Evolutionary conservation across 2,329 filamentous ascomycete genomes (phyloP).

Genomic region (Fusarium sp.): DNA sequence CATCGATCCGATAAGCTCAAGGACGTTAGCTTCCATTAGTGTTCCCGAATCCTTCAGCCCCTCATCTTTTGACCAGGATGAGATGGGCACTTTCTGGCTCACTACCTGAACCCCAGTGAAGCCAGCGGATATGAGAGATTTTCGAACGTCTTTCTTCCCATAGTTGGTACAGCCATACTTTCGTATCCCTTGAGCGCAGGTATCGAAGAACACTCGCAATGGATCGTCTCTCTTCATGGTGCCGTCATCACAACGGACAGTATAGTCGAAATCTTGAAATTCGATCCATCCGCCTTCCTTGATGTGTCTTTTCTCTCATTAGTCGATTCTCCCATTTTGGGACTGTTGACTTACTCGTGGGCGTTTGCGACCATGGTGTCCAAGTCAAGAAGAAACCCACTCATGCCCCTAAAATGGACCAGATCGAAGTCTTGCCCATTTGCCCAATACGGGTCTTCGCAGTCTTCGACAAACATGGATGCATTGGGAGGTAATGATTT

Average conservation of each 20-base stretch:
- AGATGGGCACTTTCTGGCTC: constrained; percentile 59
- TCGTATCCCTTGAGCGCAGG: constrained; percentile 47
- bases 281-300: constrained; percentile 64
- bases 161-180: constrained; percentile 55
- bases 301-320: constrained; percentile 49
- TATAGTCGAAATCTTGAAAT: constrained; percentile 58
- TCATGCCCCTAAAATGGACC: constrained; percentile 64
- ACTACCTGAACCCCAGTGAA: constrained; percentile 57
- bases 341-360: constrained; percentile 46
- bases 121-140: constrained; percentile 53
- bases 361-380: constrained; percentile 56
- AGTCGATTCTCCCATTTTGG: background rate
- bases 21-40: constrained; percentile 57
- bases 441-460: constrained; percentile 66
- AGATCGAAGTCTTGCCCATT: constrained; percentile 66
- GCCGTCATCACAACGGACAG: constrained; percentile 56
- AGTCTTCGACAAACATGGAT: constrained; percentile 72
- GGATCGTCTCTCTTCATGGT: constrained; percentile 56
- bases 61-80: constrained; percentile 57
- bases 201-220: constrained; percentile 49
- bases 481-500: constrained; percentile 67
- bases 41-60: constrained; percentile 55
- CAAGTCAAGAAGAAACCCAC: constrained; percentile 62
- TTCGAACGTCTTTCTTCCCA: constrained; percentile 49
- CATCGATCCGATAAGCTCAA: constrained; percentile 56